Conservation (phyloP, 2,329 filamentous ascomycete genomes). For the Trichoderma citrinoviride region DNA sequence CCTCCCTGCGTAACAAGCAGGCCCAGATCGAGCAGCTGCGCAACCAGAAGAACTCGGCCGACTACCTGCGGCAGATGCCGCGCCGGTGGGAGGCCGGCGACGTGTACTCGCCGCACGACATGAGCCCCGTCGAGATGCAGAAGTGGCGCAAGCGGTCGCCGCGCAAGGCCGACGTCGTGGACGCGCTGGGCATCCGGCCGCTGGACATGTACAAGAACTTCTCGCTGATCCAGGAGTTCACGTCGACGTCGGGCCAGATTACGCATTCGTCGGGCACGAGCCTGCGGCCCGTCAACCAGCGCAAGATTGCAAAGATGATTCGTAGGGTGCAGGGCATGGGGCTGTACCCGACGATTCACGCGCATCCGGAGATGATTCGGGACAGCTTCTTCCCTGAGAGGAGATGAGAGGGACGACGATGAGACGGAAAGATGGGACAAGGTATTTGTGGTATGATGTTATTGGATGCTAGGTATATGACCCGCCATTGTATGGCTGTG, state of each 20-base stretch:
- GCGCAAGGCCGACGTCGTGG: constrained; percentile 69
- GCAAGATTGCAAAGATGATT: constrained; percentile 90
- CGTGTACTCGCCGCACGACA: constrained; percentile 85
- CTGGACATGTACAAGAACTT: constrained; percentile 94
- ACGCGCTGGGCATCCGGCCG: constrained; percentile 76
- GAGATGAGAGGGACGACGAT: constrained; percentile 9
- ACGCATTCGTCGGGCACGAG: constrained; percentile 73
- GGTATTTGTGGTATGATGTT: not conserved
- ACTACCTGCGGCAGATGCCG: constrained; percentile 62
- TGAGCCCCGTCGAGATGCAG: constrained; percentile 71
- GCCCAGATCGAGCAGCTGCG: constrained; percentile 39
- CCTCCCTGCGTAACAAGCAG: constrained; percentile 31
- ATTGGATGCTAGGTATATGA: not conserved
- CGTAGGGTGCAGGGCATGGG: constrained; percentile 84
- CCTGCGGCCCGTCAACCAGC: constrained; percentile 83
- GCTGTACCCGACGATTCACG: constrained; percentile 86
- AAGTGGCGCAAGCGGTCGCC: constrained; percentile 69
- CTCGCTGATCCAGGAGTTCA: constrained; percentile 83
- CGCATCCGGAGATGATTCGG: constrained; percentile 77
- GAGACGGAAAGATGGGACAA: not conserved
- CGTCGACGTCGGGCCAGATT: constrained; percentile 82
- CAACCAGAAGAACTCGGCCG: constrained; percentile 44
- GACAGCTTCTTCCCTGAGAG: constrained; percentile 35
- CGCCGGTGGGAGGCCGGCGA: constrained; percentile 76
- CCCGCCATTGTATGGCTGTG: not conserved